Evolutionary conservation across 371 early-diverging fungal genomes (phyloP), one percentile per base, ranked within the genome.

Genomic region (Chytridium lagenaria): DNA sequence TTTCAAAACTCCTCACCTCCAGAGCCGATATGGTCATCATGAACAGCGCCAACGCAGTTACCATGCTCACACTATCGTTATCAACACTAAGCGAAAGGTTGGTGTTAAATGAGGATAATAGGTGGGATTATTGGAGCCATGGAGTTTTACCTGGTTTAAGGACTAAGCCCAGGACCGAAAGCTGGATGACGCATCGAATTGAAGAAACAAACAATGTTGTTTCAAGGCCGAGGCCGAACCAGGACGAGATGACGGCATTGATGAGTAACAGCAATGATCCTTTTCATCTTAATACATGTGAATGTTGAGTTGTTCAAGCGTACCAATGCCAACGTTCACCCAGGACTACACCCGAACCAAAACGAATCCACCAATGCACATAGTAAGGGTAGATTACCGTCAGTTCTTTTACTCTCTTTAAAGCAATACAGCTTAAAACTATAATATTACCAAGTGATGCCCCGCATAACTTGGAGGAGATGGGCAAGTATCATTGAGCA

Each of bases 141-240:
- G n/a, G n/a, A n/a, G n/a, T n/a, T 34, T 23, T 67, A 77, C 76
- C 73, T 39, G 79, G 80, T 69, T 78, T 59, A 40, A 82, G 68
- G 22, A 78, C 74, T 19, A 69, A 40, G 12, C 80, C 90, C 73
- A 91, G 77, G 19, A 90, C 80, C 15, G 69, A 50, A 3, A 81
- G 76, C 68, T 81, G 81, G 7, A 81, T 63, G 28, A 78, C 61
- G 66, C 78, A 78, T 30, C 75, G 73, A 7, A 71, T 12, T 15
- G 81, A 68, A 1, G 81, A 31, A 16, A 81, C 55, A 36, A 72
- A 3, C n/a, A 81, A 34, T 16, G 59, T 68, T 5, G 26, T 12
- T 37, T 70, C 71, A 0, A 81, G 55, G 1, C 78, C 78, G 26
- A 81, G 78, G 1, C 75, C 75, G 52, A 81, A 71, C 2, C 28